Evolutionary conservation across 2,329 filamentous ascomycete genomes (phyloP).

Genomic region (Xylariales sp.): DNA sequence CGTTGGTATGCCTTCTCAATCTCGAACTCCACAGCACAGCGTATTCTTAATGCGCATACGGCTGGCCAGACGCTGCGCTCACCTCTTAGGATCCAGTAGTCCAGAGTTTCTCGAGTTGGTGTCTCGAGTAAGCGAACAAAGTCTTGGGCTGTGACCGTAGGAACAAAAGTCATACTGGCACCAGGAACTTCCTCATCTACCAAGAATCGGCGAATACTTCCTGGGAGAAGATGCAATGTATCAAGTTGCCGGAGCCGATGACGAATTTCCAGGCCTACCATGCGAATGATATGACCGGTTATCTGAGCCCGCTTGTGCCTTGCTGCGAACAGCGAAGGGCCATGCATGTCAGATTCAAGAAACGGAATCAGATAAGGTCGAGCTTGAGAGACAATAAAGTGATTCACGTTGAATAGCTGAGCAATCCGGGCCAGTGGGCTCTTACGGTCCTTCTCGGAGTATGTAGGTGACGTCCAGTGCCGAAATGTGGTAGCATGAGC

Average conservation of each 20-base stretch:
- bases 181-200: slow-evolving; percentile 80
- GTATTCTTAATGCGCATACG: slow-evolving; percentile 72
- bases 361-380: slow-evolving; percentile 87
- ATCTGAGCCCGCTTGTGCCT: slow-evolving; percentile 54
- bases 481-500: slow-evolving; percentile 60
- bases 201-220: slow-evolving; percentile 67
- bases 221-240: slow-evolving; percentile 67
- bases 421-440: slow-evolving; percentile 63
- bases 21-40: slow-evolving; percentile 83
- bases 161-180: slow-evolving; percentile 75
- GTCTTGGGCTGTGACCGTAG: slow-evolving; percentile 68
- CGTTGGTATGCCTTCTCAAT: slow-evolving; percentile 81
- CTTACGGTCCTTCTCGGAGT: slow-evolving; percentile 61
- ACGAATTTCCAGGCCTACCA: slow-evolving; percentile 72
- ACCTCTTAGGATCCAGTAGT: slow-evolving; percentile 81
- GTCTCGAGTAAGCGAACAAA: slow-evolving; percentile 78
- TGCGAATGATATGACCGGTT: slow-evolving; percentile 56
- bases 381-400: slow-evolving; percentile 92
- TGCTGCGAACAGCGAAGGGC: slow-evolving; percentile 59
- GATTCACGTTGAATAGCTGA: slow-evolving; percentile 88
- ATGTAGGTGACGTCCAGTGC: slow-evolving; percentile 62
- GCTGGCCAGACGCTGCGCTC: slow-evolving; percentile 91
- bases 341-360: slow-evolving; percentile 74
- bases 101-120: slow-evolving; percentile 68
- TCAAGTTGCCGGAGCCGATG: slow-evolving; percentile 81